Base-by-base conservation (phyloP, 2,329 filamentous ascomycete genomes). In the Aspergillus nomiae region DNA sequence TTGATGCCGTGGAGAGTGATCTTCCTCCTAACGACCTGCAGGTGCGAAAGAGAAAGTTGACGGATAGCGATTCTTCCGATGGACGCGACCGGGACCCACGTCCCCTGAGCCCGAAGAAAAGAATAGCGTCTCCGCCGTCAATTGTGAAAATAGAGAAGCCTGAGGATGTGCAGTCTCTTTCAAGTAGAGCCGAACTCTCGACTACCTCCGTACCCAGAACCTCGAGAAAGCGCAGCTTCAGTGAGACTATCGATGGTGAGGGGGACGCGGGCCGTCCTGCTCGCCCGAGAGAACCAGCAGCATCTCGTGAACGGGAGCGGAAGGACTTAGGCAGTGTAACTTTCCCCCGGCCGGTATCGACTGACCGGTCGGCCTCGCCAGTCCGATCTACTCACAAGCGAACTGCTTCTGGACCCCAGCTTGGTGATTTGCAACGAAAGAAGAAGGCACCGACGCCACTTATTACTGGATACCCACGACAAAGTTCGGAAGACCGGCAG, bases 401-500 rank as follows among this genome's bases (percentile, higher is more conserved):
- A 65, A 74, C 73, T 34, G 67, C 69, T 19, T 80, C 78, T 30
- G 76, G 75, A 21, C 73, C 74, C 24, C 76, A 75, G 21, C 67
- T 70, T 26, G 59, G 63, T 28, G 61, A 70, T 41, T 50, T 68
- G 19, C 65, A 67, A 9, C 66, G 70, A 14, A 77, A 74, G 64
- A 77, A 73, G 64, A 82, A 80, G 63, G 72, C 74, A 2, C 78
- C 79, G 14, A 76, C 81, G 5, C 77, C 79, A 12, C 68, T 79
- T 24, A 67, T 78, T 38, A 77, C 79, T n/a, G 79, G 76, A 24
- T 76, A 74, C 32, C 74, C 71, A 58, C 75, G 80, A 43, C 80
- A 81, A 63, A 73, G 73, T 58, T 83, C 81, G 5, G 81, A 82
- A 67, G 81, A 82, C 63, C 74, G 79, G 21, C 74, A 77, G 32